A percentile compares a stretch with the other conserved stretches of the same genome.
phyloP scores from a whole-genome alignment of 169 alveolate species.

The Miamiensis avidus region DNA sequence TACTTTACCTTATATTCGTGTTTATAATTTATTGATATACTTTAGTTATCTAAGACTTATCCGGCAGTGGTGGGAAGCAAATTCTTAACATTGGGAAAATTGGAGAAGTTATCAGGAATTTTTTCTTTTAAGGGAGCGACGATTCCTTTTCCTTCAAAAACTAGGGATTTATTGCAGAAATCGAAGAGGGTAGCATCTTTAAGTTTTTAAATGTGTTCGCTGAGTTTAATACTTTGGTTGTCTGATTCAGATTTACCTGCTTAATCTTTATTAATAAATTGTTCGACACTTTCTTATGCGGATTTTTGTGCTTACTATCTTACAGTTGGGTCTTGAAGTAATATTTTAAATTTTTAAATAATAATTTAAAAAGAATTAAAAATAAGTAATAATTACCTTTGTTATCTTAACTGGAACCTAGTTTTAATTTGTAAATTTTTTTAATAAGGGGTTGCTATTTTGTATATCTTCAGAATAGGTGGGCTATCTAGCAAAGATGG shows the following conservation, averaged over 20 bases:
- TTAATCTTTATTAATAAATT: slow-evolving; percentile 30
- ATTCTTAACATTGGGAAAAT: not conserved
- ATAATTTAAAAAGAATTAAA: slow-evolving; percentile 22
- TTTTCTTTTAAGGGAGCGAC: slow-evolving; percentile 32
- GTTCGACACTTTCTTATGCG: slow-evolving; percentile 20
- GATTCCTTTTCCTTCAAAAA: slow-evolving; percentile 22
- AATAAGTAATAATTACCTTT: slow-evolving; percentile 36
- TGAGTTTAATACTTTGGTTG: not conserved
- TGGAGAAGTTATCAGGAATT: not conserved
- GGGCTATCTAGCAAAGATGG: slow-evolving; percentile 76
- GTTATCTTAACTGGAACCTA: slow-evolving; percentile 57
- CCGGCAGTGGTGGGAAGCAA: not conserved
- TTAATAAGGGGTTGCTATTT: slow-evolving; percentile 61
- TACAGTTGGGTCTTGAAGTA: slow-evolving; percentile 19
- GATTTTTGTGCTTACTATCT: slow-evolving; percentile 7
- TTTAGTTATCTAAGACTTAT: not conserved
- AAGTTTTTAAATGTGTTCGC: slow-evolving; percentile 7
- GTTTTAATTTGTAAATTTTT: slow-evolving; percentile 62
- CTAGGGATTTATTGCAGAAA: slow-evolving; percentile 12
- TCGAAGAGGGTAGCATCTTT: slow-evolving; percentile 7
- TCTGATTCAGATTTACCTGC: slow-evolving; percentile 27
- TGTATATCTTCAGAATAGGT: slow-evolving; percentile 68
- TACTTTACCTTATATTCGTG: slow-evolving; percentile 23
- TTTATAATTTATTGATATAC: not conserved
- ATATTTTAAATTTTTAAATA: slow-evolving; percentile 16